Evolutionary conservation across 2,329 filamentous ascomycete species (phyloP).

Genomic region (Aureobasidium melanogenum): DNA sequence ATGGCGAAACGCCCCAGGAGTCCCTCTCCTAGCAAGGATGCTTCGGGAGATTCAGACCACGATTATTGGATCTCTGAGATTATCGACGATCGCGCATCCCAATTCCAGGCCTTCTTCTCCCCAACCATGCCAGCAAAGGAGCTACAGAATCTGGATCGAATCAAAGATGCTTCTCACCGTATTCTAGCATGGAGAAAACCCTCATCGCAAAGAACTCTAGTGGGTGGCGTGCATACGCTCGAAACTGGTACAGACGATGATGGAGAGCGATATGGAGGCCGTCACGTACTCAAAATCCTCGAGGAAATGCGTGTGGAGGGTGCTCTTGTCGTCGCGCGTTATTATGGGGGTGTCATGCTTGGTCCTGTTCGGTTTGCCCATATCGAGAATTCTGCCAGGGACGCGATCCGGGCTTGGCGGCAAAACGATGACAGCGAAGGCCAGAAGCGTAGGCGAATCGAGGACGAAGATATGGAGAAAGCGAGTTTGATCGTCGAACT

Average conservation of each 20-base stretch:
- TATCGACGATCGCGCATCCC: slow-evolving; percentile 43
- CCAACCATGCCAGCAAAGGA: slow-evolving; percentile 31
- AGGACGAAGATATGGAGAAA: slow-evolving; percentile 26
- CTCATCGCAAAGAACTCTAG: slow-evolving; percentile 7
- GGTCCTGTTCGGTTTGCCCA: slow-evolving; percentile 46
- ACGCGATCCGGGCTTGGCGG: slow-evolving; percentile 37
- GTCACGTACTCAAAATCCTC: slow-evolving; percentile 39
- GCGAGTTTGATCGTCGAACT: slow-evolving; percentile 32
- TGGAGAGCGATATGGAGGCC: slow-evolving; percentile 45
- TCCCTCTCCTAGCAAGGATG: slow-evolving; percentile 4
- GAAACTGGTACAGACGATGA: slow-evolving; percentile 43
- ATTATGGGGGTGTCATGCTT: slow-evolving; percentile 46
- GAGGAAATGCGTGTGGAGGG: slow-evolving; percentile 36
- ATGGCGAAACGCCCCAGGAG: slow-evolving; percentile 14
- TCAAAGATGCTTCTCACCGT: slow-evolving; percentile 40
- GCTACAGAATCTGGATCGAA: slow-evolving; percentile 36
- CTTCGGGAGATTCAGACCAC: slow-evolving; percentile 8
- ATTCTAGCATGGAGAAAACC: slow-evolving; percentile 41
- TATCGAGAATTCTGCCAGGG: slow-evolving; percentile 41
- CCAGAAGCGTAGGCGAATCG: slow-evolving; percentile 27
- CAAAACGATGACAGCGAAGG: slow-evolving; percentile 26
- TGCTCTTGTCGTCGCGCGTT: slow-evolving; percentile 43
- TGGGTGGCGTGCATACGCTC: neutral
- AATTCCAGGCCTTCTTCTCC: slow-evolving; percentile 43
- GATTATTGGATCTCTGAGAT: slow-evolving; percentile 37